Evolutionary conservation across 176 grass and related monocot genomes (phyloP).

Genomic region (Ensete glaucum): DNA sequence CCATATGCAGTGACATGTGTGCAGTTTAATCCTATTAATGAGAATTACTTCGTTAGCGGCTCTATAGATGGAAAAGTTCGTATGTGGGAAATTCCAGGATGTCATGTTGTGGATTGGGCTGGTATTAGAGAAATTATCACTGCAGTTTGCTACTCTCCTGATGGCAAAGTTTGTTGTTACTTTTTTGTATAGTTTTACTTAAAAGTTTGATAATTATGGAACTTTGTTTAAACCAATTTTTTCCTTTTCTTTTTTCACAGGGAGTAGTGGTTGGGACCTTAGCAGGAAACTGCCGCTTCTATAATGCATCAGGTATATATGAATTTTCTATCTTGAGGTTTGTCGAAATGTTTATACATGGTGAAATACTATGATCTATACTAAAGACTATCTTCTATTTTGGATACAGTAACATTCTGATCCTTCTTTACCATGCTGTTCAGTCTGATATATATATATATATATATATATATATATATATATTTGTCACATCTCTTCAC

Average conservation of each 20-base stretch:
- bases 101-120: slow-evolving; percentile 55
- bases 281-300: slow-evolving; percentile 25
- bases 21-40: slow-evolving; percentile 67
- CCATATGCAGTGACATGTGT: slow-evolving; percentile 71
- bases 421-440: background rate
- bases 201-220: background rate
- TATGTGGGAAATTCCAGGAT: slow-evolving; percentile 63
- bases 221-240: background rate
- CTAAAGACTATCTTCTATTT: background rate
- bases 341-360: background rate
- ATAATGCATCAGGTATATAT: slow-evolving; percentile 19
- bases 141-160: slow-evolving; percentile 48
- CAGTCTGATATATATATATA: background rate
- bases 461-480: background rate
- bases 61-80: slow-evolving; percentile 82
- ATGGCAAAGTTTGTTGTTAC: slow-evolving; percentile 1
- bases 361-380: background rate
- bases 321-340: background rate
- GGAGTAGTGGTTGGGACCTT: slow-evolving; percentile 20
- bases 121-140: slow-evolving; percentile 80
- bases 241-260: background rate
- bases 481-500: background rate
- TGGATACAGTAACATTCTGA: background rate
- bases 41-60: slow-evolving; percentile 69
- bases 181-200: too few species aligned